Evolutionary conservation across 345 rosid species (phyloP).

Genomic region (Hevea brasiliensis): DNA sequence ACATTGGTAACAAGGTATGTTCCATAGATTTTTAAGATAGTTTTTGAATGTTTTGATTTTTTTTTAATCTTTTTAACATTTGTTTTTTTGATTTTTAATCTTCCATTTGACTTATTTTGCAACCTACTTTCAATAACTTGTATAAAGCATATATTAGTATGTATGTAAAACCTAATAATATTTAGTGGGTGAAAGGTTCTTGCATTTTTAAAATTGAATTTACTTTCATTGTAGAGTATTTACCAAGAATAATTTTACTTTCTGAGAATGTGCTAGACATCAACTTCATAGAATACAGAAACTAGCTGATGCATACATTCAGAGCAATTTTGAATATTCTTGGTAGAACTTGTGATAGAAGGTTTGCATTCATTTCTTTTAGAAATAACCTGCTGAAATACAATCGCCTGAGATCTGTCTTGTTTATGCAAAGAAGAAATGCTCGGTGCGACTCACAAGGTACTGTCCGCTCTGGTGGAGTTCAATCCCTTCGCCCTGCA

Average conservation of each 20-base stretch:
- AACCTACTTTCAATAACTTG: background rate
- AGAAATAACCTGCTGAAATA: background rate
- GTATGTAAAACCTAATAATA: background rate
- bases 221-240: background rate
- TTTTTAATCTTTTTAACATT: background rate
- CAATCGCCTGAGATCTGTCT: background rate
- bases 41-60: background rate
- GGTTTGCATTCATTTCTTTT: background rate
- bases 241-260: background rate
- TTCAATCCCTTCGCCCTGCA: too few relatives aligned
- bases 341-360: background rate
- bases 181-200: background rate
- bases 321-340: background rate
- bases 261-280: background rate
- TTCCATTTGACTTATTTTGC: background rate
- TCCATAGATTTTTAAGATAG: conserved; percentile 18
- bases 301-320: background rate
- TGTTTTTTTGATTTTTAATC: background rate
- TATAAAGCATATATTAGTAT: background rate
- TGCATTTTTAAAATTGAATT: background rate
- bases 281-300: background rate
- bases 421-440: background rate
- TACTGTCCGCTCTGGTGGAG: too few relatives aligned
- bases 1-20: conserved; percentile 90
- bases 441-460: too few relatives aligned